phyloP scores from a whole-genome alignment of 371 early-diverging fungal species.

The Mortierella sp. region DNA sequence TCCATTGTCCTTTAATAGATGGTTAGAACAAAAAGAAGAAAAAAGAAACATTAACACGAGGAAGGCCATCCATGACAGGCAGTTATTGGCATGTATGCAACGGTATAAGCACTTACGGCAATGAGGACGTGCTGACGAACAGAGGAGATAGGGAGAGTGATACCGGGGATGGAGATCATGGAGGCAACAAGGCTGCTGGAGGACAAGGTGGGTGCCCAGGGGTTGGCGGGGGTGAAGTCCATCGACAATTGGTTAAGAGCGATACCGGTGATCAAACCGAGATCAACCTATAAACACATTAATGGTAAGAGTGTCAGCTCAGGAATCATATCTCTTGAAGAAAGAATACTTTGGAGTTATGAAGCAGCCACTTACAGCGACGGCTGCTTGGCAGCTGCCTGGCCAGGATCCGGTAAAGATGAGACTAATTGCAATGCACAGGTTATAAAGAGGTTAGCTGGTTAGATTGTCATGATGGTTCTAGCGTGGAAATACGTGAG shows the following conservation, averaged over 20 bases:
- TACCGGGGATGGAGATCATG: slow-evolving; percentile 51
- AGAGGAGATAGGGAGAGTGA: slow-evolving; percentile 36
- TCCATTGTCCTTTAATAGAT: slow-evolving; percentile 23
- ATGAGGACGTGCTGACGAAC: slow-evolving; percentile 40
- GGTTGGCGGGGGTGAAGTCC: slow-evolving; percentile 46
- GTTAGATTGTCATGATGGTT: background rate
- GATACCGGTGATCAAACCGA: slow-evolving; percentile 43
- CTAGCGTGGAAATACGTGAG: background rate
- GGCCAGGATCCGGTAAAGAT: slow-evolving; percentile 52
- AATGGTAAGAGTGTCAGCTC: background rate
- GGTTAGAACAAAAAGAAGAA: background rate
- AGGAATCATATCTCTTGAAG: no score
- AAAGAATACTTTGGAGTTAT: background rate
- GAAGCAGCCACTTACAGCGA: slow-evolving; percentile 25
- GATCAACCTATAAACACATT: slow-evolving; percentile 11
- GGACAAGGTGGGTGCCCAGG: slow-evolving; percentile 37
- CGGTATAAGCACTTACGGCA: slow-evolving; percentile 7
- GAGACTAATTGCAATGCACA: slow-evolving; percentile 22
- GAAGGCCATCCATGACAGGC: no score
- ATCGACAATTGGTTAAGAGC: slow-evolving; percentile 51
- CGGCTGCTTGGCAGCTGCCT: slow-evolving; percentile 47
- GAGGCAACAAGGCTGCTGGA: slow-evolving; percentile 43
- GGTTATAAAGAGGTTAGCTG: background rate
- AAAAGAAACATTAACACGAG: background rate
- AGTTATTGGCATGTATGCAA: no score